phyloP scores from a whole-genome alignment of 2,329 filamentous ascomycete genomes.

The Microsporum canis region DNA sequence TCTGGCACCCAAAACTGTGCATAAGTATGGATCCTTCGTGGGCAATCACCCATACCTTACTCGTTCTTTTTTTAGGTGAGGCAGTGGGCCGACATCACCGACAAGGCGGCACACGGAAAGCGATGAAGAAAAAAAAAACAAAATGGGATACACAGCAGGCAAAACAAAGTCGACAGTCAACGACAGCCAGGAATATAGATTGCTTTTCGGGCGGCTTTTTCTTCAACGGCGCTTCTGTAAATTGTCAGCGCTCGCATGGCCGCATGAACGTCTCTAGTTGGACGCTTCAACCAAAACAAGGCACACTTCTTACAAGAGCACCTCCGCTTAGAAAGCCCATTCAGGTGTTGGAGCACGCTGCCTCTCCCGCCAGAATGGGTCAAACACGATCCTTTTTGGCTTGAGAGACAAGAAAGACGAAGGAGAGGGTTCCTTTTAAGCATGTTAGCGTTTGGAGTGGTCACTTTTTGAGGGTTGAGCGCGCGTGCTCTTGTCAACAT shows the following conservation, averaged over 20 bases:
- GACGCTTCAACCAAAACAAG: not conserved
- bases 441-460: not conserved
- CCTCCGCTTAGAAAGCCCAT: not conserved
- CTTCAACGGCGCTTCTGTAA: slow-evolving; percentile 3
- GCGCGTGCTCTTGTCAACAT: not conserved
- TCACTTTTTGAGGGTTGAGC: slow-evolving; percentile 2
- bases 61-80: not conserved
- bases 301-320: not conserved
- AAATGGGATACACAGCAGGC: not conserved
- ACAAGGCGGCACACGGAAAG: slow-evolving; percentile 2
- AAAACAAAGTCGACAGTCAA: not conserved
- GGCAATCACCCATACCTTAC: not conserved
- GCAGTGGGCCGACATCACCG: slow-evolving; percentile 1
- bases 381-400: not conserved
- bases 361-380: slow-evolving; percentile 1
- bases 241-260: not conserved
- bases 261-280: not conserved
- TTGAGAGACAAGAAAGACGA: not conserved
- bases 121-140: not conserved
- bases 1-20: not conserved
- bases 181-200: not conserved
- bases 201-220: slow-evolving; percentile 2
- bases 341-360: not conserved
- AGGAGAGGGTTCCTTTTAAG: not conserved
- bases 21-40: slow-evolving; percentile 1